Conservation (phyloP, 2,329 filamentous ascomycete species). For the Monosporascus sp. region DNA sequence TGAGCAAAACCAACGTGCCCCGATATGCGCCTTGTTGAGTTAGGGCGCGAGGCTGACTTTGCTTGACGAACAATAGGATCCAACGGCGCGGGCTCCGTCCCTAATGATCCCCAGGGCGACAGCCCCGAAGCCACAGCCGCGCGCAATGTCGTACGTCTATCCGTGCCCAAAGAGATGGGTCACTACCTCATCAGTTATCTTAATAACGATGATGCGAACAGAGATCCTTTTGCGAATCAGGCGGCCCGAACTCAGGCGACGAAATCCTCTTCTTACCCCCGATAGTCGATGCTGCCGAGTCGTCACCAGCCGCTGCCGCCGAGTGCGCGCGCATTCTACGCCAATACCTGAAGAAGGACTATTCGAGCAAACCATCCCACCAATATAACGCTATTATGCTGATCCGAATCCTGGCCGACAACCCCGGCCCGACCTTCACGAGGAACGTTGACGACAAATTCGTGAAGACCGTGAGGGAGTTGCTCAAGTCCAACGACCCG, state of each 20-base stretch:
- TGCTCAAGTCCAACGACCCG: conserved; percentile 68
- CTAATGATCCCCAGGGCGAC: conserved; percentile 37
- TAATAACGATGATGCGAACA: conserved; percentile 31
- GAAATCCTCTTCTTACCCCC: conserved; percentile 89
- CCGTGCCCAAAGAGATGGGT: conserved; percentile 2
- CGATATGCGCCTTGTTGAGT: neutral
- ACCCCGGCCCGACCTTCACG: conserved; percentile 88
- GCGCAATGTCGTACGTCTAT: conserved; percentile 58
- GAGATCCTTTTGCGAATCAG: conserved; percentile 79
- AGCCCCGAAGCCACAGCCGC: conserved; percentile 63
- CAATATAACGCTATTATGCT: conserved; percentile 98
- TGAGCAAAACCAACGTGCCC: neutral
- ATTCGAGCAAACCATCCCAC: conserved; percentile 59
- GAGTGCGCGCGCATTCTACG: conserved; percentile 77
- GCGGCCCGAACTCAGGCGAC: conserved; percentile 62
- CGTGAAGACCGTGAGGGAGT: conserved; percentile 66
- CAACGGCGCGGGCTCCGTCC: conserved; percentile 3
- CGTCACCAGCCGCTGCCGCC: conserved; percentile 77
- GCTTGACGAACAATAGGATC: neutral
- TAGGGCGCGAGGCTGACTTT: conserved; percentile 4
- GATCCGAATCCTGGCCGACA: conserved; percentile 84
- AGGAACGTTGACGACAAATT: conserved; percentile 85
- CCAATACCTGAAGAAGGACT: conserved; percentile 73
- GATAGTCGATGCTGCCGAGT: conserved; percentile 94
- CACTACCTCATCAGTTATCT: conserved; percentile 1